Evolutionary conservation across 192 early-diverging fungal species (phyloP).

Genomic region (Oehlia diaphana): DNA sequence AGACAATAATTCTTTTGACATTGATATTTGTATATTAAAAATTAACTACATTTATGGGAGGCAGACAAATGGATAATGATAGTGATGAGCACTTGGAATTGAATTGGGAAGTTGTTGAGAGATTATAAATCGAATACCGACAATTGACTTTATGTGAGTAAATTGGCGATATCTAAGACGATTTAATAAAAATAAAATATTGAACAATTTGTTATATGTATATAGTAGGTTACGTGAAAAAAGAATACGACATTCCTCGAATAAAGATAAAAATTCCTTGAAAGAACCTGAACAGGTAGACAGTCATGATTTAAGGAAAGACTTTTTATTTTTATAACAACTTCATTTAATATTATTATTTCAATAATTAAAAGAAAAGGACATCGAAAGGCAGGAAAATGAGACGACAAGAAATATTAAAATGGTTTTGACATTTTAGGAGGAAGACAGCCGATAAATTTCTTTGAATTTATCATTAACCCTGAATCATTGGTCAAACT

Average conservation of each 20-base stretch:
- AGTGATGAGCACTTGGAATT: conserved; percentile 35
- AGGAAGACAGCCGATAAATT: conserved; percentile 57
- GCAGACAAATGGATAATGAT: conserved; percentile 48
- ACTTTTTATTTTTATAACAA: not conserved
- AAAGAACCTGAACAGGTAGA: conserved; percentile 35
- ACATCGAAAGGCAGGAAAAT: conserved; percentile 79
- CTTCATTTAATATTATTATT: conserved; percentile 28
- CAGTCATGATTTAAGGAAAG: not conserved
- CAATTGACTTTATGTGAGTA: conserved; percentile 78
- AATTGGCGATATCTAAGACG: not conserved
- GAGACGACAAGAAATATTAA: conserved; percentile 85
- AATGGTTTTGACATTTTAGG: conserved; percentile 61
- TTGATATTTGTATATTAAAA: conserved; percentile 75
- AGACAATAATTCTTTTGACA: conserved; percentile 72
- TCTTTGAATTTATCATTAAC: conserved; percentile 89
- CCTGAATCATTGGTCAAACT: conserved; percentile 86
- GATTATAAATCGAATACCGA: conserved; percentile 55
- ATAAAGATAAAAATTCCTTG: conserved; percentile 50
- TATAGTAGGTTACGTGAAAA: conserved; percentile 54
- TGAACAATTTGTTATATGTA: conserved; percentile 14
- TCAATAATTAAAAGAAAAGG: conserved; percentile 54
- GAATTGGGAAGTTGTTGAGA: conserved; percentile 66
- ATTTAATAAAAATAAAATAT: not conserved
- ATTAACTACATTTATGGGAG: conserved; percentile 53
- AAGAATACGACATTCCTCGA: conserved; percentile 33